These are phyloP conservation scores for Epichloe bromicola DNA, from an alignment of 2,329 filamentous ascomycete species.

Conservation along the genomic window DNA sequence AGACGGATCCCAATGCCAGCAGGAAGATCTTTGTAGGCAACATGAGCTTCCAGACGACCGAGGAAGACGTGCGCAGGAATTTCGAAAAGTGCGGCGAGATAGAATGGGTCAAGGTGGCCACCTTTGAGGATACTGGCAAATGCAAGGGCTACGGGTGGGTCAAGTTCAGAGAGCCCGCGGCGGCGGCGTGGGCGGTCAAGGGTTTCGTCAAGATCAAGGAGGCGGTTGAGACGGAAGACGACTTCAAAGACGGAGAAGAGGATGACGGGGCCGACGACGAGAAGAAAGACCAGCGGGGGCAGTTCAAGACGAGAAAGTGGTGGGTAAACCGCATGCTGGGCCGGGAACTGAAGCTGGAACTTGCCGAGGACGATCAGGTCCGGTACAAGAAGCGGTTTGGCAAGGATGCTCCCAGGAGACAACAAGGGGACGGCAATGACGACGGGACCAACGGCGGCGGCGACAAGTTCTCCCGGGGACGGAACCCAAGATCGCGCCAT, in stretches of 20 bases:
- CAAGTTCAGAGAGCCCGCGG: constrained; percentile 68
- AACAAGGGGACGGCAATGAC: constrained; percentile 15
- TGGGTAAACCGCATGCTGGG: constrained; percentile 79
- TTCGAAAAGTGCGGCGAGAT: constrained; percentile 79
- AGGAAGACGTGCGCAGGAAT: constrained; percentile 67
- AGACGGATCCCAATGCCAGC: constrained; percentile 41
- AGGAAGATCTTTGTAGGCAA: constrained; percentile 89
- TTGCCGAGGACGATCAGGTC: constrained; percentile 79
- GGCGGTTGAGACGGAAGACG: constrained; percentile 47
- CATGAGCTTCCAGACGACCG: constrained; percentile 66
- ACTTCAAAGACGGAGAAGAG: constrained; percentile 40
- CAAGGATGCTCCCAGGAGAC: constrained; percentile 44
- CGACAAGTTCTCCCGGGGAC: constrained; percentile 19
- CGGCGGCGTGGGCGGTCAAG: constrained; percentile 56
- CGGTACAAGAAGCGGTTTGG: constrained; percentile 92
- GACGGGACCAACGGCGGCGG: constrained; percentile 14
- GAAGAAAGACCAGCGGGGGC: constrained; percentile 29
- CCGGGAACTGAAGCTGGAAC: constrained; percentile 73
- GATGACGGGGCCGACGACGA: constrained; percentile 30
- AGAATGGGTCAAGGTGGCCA: constrained; percentile 74
- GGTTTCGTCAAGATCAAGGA: constrained; percentile 66
- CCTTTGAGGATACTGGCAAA: constrained; percentile 92
- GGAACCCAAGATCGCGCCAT: constrained; percentile 23
- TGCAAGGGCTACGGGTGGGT: constrained; percentile 98
- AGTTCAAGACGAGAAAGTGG: constrained; percentile 54